Evolutionary conservation across 257 asterid genomes (phyloP).

Genomic region (Solanum pimpinellifolium): DNA sequence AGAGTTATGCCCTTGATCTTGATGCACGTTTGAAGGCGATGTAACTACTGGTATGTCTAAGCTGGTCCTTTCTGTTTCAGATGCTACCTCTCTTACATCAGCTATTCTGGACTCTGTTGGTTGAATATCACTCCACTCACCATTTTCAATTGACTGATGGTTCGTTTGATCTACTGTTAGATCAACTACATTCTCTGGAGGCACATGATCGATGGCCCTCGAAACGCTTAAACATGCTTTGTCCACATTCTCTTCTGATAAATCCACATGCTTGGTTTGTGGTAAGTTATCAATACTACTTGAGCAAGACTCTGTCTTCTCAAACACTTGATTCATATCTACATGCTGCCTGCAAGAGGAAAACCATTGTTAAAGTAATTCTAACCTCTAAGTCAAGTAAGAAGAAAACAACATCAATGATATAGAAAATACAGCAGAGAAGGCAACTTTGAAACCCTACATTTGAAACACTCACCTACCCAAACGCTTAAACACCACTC

Average conservation of each 20-base stretch:
- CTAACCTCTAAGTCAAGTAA: background rate
- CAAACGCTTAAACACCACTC: background rate
- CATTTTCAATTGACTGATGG: conserved; percentile 47
- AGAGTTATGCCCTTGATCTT: conserved; percentile 39
- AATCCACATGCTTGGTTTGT: conserved; percentile 76
- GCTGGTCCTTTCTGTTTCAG: conserved; percentile 48
- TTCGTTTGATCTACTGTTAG: conserved; percentile 42
- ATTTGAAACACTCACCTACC: background rate
- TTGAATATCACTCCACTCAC: conserved; percentile 92
- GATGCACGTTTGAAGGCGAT: conserved; percentile 41
- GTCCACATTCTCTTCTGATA: conserved; percentile 82
- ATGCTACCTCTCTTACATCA: conserved; percentile 80
- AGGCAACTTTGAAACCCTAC: background rate
- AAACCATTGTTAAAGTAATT: background rate
- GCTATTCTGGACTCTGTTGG: conserved; percentile 75
- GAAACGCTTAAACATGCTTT: conserved; percentile 81
- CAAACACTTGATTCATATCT: conserved; percentile 59
- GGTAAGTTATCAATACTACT: conserved; percentile 33
- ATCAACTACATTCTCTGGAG: conserved; percentile 34
- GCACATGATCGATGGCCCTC: conserved; percentile 24
- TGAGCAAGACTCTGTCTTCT: conserved; percentile 64
- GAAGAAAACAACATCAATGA: background rate
- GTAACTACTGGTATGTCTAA: conserved; percentile 67
- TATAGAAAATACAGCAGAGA: background rate
- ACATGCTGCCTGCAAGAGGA: conserved; percentile 62